phyloP scores from a whole-genome alignment of 208 protist genomes.

The Trypanosoma brucei region DNA sequence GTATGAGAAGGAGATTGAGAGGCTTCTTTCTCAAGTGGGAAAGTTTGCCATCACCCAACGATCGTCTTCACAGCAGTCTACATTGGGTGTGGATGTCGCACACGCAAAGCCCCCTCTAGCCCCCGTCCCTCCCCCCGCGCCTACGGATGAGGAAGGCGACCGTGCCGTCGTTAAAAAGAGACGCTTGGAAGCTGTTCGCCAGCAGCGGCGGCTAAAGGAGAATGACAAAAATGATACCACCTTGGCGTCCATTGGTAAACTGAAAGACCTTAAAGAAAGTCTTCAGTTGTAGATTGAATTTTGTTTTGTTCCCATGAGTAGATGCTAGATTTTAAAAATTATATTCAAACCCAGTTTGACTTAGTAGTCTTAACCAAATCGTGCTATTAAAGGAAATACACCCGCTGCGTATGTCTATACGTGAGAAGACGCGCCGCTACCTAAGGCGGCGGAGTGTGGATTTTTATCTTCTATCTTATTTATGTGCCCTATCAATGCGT shows the following conservation, averaged over 20 bases:
- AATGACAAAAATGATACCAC: slow-evolving; percentile 5
- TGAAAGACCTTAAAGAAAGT: slow-evolving; percentile 20
- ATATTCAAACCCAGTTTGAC: too few species aligned
- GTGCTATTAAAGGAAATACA: too few species aligned
- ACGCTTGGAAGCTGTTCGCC: slow-evolving; percentile 19
- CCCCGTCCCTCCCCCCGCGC: not conserved
- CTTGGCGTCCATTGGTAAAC: slow-evolving; percentile 13
- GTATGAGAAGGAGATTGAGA: slow-evolving; percentile 11
- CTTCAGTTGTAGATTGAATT: slow-evolving; percentile 10
- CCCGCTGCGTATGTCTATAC: too few species aligned
- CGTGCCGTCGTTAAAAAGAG: slow-evolving; percentile 18
- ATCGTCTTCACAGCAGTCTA: slow-evolving; percentile 9
- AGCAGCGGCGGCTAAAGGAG: slow-evolving; percentile 12
- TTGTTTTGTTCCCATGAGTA: slow-evolving; percentile 5
- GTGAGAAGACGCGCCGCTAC: too few species aligned
- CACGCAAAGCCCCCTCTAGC: not conserved
- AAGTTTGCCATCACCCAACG: not conserved
- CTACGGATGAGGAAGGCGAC: slow-evolving; percentile 2
- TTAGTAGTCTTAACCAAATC: too few species aligned
- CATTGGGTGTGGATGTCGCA: not conserved
- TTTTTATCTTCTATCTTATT: too few species aligned
- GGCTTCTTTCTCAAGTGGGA: not conserved
- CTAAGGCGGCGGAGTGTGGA: too few species aligned
- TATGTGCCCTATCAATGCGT: not conserved
- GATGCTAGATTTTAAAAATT: too few species aligned